Evolutionary conservation across 2,329 filamentous ascomycete species (phyloP).

Genomic region (Coniochaeta ligniaria): DNA sequence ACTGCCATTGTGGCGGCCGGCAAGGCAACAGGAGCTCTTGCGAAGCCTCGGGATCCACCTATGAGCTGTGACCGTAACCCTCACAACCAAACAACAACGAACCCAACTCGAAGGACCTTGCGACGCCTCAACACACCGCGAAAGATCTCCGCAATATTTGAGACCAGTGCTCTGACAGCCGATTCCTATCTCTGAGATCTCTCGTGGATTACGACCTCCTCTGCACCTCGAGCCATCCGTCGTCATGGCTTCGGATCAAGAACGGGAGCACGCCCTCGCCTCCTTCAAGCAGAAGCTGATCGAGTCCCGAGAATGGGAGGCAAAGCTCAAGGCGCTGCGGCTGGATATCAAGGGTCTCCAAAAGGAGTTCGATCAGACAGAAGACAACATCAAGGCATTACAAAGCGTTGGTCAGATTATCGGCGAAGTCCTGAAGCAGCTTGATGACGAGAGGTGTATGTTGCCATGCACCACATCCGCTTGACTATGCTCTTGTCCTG

Average conservation of each 20-base stretch:
- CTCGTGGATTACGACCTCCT: not conserved
- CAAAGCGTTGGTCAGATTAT: conserved; percentile 99
- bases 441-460: conserved; percentile 97
- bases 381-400: conserved; percentile 98
- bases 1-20: not conserved
- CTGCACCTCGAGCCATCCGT: not conserved
- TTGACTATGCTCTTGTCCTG: not conserved
- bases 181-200: not conserved
- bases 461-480: conserved; percentile 10
- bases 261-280: conserved; percentile 63
- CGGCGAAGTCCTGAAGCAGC: conserved; percentile 95
- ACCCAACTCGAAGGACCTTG: not conserved
- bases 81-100: not conserved
- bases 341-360: conserved; percentile 94
- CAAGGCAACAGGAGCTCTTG: conserved; percentile 1
- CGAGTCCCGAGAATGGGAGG: conserved; percentile 97
- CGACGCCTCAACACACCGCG: not conserved
- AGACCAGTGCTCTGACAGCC: not conserved
- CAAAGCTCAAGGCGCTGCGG: conserved; percentile 89
- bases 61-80: not conserved
- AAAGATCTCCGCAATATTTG: not conserved
- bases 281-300: conserved; percentile 76
- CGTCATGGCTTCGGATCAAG: conserved; percentile 46
- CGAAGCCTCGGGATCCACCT: not conserved
- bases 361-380: conserved; percentile 91